These are phyloP conservation scores for Aspergillus melleus DNA, from an alignment of 2,329 filamentous ascomycete genomes.

Conservation along the genomic window DNA sequence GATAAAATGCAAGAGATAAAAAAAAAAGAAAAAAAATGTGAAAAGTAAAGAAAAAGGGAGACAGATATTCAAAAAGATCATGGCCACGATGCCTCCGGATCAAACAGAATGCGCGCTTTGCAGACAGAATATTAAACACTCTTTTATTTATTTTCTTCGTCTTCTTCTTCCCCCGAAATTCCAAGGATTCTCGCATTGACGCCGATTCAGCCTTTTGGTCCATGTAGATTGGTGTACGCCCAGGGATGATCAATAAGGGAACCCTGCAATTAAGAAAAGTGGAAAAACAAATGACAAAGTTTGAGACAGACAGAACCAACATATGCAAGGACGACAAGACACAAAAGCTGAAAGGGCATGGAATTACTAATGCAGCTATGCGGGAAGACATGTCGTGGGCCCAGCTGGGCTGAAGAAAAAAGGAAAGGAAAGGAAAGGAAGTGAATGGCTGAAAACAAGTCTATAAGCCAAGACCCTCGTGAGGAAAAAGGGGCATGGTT, in stretches of 20 bases:
- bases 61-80: not conserved
- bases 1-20: conserved; percentile 3
- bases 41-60: conserved; percentile 1
- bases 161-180: conserved; percentile 2
- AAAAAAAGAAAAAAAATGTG: conserved; percentile 2
- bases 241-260: conserved; percentile 11
- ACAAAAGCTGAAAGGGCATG: conserved; percentile 9
- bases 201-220: conserved; percentile 17
- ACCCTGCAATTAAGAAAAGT: conserved; percentile 4
- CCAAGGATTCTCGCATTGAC: conserved; percentile 16
- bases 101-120: conserved; percentile 8
- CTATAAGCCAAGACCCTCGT: not conserved
- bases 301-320: not conserved
- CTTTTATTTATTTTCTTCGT: conserved; percentile 1
- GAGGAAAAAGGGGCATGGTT: not conserved
- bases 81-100: not conserved
- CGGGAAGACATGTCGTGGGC: not conserved
- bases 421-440: conserved; percentile 12
- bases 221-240: conserved; percentile 15
- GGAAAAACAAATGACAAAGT: conserved; percentile 7
- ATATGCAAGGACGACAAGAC: conserved; percentile 3
- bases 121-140: conserved; percentile 2
- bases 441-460: not conserved
- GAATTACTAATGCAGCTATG: conserved; percentile 7
- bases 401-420: not conserved